These are phyloP conservation scores for Cyclotella cryptica DNA, from an alignment of 108 stramenopile species.

Conservation along the genomic window DNA sequence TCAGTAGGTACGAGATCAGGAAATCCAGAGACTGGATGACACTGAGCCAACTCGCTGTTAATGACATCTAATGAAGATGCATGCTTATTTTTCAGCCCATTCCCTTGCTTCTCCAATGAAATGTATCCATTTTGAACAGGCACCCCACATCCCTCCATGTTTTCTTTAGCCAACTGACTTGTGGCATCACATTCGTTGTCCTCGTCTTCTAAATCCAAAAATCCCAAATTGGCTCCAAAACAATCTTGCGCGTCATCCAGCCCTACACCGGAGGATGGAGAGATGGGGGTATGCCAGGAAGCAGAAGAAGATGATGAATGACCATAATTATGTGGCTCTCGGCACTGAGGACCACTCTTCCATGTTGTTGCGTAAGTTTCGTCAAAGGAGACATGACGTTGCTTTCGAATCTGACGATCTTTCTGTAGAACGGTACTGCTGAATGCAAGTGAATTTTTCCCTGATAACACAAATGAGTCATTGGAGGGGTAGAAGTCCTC, in stretches of 20 bases:
- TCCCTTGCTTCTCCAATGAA: neutral
- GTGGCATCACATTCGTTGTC: neutral
- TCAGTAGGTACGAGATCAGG: neutral
- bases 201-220: slow-evolving; percentile 30
- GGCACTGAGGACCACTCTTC: neutral
- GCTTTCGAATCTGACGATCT: neutral
- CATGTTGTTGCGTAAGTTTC: slow-evolving; percentile 1
- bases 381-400: slow-evolving; percentile 23
- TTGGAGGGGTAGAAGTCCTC: slow-evolving; percentile 1
- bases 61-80: neutral
- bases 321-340: neutral
- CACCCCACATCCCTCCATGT: neutral
- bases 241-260: neutral
- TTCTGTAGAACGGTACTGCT: neutral
- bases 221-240: neutral
- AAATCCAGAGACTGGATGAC: slow-evolving; percentile 14
- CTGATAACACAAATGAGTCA: neutral
- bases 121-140: neutral
- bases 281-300: neutral
- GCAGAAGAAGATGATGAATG: neutral
- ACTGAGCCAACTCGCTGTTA: slow-evolving; percentile 9
- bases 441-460: too few relatives aligned
- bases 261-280: neutral
- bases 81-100: neutral
- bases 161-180: neutral